Base-by-base conservation (phyloP, 345 rosid genomes). In the Noccaea caerulescens region DNA sequence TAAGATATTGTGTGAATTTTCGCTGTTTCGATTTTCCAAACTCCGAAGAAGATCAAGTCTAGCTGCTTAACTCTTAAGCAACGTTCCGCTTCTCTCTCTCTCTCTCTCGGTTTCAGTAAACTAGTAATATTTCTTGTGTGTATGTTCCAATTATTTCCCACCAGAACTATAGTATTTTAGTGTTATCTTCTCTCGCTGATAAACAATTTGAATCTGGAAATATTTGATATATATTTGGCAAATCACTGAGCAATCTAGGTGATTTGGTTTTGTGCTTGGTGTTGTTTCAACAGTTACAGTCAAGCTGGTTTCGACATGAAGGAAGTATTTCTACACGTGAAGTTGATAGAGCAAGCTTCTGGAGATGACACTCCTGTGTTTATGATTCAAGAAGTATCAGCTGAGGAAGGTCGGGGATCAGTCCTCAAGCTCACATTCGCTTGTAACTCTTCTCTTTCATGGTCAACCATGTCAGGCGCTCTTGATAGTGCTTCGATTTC, bases 261-360 rank as follows among this genome's bases (percentile, higher is more conserved):
- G 37, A 56, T 36, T 38, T 62, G 27, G 10, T 63, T 37, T 60
- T 63, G 59, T 52, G 46, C 23, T 62, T 76, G 37, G 38, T 47
- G 59, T 32, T 51, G n/a, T 69, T 66, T 78, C 11, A 33, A 53
- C 86, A 93, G 98, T 70, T 93, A 93, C 54, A 84, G 92, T 20
- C 91, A 93, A 65, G 94, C 94, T 61, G 98, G 84, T 59, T 93
- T 93, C 67, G 97, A 87, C 64, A 91, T 91, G 96, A 89, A 91
- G 75, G 97, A 93, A 59, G 94, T 91, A 49, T 93, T 93, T 83
- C 77, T 91, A 18, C 98, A 93, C 72, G 84, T 91, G 11, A 93
- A 91, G 79, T 79, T 91, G 88, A 91, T 91, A 69, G 98, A 91
- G 84, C 94, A 93, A 84, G 92, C 97, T 62, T 84, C 87, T 1